A percentile compares a stretch with the other conserved stretches of the same genome.
Conservation (phyloP, 371 early-diverging fungal species). For the Zancudomyces culisetae region DNA sequence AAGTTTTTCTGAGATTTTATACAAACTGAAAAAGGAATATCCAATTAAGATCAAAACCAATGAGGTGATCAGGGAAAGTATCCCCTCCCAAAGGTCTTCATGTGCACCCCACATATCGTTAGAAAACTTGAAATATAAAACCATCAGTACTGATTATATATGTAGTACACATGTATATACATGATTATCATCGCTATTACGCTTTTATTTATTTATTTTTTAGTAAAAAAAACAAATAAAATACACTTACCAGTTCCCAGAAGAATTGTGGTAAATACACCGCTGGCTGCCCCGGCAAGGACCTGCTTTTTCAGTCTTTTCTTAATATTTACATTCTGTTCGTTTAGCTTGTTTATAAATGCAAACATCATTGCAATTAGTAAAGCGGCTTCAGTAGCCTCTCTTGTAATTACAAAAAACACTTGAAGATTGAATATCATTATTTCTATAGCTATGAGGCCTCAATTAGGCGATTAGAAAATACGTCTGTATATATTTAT, state of each 20-base stretch:
- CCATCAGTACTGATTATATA: slow-evolving; percentile 31
- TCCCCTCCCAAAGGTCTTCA: slow-evolving; percentile 64
- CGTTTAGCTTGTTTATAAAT: slow-evolving; percentile 39
- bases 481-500: no score
- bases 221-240: no score
- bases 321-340: slow-evolving; percentile 21
- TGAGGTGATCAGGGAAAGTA: slow-evolving; percentile 45
- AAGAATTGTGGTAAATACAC: slow-evolving; percentile 34
- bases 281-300: slow-evolving; percentile 33
- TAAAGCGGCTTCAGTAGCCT: slow-evolving; percentile 64
- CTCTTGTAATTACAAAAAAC: slow-evolving; percentile 68
- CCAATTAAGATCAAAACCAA: slow-evolving; percentile 44
- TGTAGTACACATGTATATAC: slow-evolving; percentile 1
- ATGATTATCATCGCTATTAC: not conserved
- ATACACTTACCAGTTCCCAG: slow-evolving; percentile 31
- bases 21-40: slow-evolving; percentile 44
- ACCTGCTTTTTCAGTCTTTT: slow-evolving; percentile 35
- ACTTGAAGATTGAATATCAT: slow-evolving; percentile 47
- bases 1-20: slow-evolving; percentile 51
- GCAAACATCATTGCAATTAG: slow-evolving; percentile 60
- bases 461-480: no score
- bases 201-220: not conserved
- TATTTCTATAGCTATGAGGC: not conserved
- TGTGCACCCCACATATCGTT: slow-evolving; percentile 44
- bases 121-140: slow-evolving; percentile 33